phyloP scores from a whole-genome alignment of 108 stramenopile genomes.

The Conticribra guillardii region DNA sequence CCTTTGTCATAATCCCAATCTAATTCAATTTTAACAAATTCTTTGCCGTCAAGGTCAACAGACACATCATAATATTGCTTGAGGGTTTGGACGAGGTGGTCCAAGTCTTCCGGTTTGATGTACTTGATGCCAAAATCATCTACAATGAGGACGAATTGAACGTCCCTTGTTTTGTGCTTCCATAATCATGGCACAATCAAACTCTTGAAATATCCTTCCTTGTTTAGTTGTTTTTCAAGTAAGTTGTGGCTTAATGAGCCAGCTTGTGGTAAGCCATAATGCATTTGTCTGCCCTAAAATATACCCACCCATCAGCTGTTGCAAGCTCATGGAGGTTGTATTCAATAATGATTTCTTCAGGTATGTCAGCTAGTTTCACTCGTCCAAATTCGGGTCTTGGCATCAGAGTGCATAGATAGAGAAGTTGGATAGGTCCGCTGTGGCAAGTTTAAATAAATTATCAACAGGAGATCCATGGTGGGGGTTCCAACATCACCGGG shows the following conservation, averaged over 20 bases:
- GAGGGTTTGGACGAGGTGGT: conserved; percentile 46
- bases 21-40: too few species aligned
- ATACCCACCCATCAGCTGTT: too few species aligned
- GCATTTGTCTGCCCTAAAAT: too few species aligned
- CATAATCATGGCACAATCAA: too few species aligned
- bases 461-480: conserved; percentile 24
- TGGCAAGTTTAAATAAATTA: conserved; percentile 45
- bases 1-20: conserved; percentile 13
- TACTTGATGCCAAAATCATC: too few species aligned
- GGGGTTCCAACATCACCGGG: conserved; percentile 23
- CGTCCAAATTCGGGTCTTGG: conserved; percentile 41
- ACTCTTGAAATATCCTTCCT: too few species aligned
- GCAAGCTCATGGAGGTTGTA: too few species aligned
- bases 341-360: too few species aligned
- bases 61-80: too few species aligned
- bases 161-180: conserved; percentile 26
- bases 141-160: conserved; percentile 56
- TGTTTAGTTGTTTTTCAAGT: too few species aligned
- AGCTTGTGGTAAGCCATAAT: conserved; percentile 48
- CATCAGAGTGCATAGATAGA: conserved; percentile 52
- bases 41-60: too few species aligned
- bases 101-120: conserved; percentile 26
- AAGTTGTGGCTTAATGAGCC: too few species aligned
- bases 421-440: conserved; percentile 49
- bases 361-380: conserved; percentile 34